Evolutionary conservation across 441 rosid species (phyloP).

Genomic region (Euphorbia celastroides): DNA sequence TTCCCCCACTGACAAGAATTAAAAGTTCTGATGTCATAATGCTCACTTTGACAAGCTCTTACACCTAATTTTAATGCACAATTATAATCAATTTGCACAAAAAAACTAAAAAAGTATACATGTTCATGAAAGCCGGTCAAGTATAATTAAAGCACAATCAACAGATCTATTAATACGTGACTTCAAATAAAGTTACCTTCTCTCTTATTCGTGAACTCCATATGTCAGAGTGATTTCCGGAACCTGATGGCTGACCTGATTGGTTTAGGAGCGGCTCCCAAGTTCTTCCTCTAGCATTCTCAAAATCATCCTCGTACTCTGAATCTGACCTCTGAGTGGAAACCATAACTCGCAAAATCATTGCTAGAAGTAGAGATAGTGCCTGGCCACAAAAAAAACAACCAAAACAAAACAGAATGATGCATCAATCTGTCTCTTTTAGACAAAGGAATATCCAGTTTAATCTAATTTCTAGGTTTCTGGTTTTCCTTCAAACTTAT

Average conservation of each 20-base stretch:
- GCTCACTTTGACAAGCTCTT: neutral
- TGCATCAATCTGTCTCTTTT: neutral
- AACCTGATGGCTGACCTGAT: slow-evolving; percentile 46
- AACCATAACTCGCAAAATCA: slow-evolving; percentile 68
- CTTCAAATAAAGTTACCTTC: slow-evolving; percentile 43
- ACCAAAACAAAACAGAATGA: neutral
- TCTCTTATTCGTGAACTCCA: slow-evolving; percentile 76
- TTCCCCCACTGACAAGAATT: neutral
- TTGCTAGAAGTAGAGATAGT: slow-evolving; percentile 60
- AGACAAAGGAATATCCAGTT: neutral
- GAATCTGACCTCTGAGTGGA: slow-evolving; percentile 37
- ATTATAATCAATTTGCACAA: neutral
- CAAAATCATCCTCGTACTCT: slow-evolving; percentile 63
- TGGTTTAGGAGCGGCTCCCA: slow-evolving; percentile 70
- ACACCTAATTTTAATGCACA: neutral
- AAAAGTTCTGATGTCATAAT: too few relatives aligned
- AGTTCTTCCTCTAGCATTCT: slow-evolving; percentile 47
- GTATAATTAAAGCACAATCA: neutral
- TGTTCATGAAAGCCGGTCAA: neutral
- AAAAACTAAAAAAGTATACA: neutral
- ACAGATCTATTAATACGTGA: neutral
- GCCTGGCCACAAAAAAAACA: slow-evolving; percentile 38
- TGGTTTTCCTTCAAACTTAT: neutral
- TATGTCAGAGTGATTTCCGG: slow-evolving; percentile 44
- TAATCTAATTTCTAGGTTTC: neutral